Evolutionary conservation across 257 asterid genomes (phyloP).

Genomic region (Rauvolfia tetraphylla): DNA sequence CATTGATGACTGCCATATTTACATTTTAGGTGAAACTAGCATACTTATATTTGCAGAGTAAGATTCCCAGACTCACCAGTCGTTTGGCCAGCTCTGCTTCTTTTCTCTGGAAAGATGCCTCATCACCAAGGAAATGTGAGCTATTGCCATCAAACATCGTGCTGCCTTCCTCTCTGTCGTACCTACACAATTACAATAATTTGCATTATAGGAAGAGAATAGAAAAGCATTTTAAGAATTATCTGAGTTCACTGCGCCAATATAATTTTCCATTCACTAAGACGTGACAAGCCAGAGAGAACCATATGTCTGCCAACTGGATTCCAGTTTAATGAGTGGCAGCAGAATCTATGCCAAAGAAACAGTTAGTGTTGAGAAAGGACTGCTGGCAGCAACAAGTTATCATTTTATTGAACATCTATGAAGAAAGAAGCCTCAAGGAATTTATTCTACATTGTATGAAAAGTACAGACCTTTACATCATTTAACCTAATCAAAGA

Average conservation of each 20-base stretch:
- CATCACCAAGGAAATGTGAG: conserved; percentile 80
- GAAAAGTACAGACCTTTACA: neutral
- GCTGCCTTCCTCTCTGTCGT: conserved; percentile 90
- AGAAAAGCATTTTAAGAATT: conserved; percentile 14
- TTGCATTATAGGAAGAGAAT: conserved; percentile 10
- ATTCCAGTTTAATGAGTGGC: neutral
- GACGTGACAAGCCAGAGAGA: neutral
- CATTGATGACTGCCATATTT: neutral
- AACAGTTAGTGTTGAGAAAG: neutral
- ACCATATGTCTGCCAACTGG: neutral
- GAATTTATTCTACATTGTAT: neutral
- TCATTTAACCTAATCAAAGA: neutral
- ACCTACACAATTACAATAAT: conserved; percentile 51
- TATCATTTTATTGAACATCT: neutral
- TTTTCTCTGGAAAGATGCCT: conserved; percentile 85
- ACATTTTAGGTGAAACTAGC: neutral
- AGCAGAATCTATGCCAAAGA: neutral
- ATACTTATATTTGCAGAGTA: neutral
- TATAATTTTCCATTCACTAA: neutral
- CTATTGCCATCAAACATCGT: conserved; percentile 58
- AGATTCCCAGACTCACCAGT: conserved; percentile 49
- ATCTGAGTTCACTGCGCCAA: neutral
- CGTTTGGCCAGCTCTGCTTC: conserved; percentile 84
- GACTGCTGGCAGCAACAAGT: neutral
- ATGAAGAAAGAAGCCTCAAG: neutral